Evolutionary conservation across 805 yeast species (phyloP), one percentile per base, ranked within the genome.

Genomic region (Clavispora vitiphila): DNA sequence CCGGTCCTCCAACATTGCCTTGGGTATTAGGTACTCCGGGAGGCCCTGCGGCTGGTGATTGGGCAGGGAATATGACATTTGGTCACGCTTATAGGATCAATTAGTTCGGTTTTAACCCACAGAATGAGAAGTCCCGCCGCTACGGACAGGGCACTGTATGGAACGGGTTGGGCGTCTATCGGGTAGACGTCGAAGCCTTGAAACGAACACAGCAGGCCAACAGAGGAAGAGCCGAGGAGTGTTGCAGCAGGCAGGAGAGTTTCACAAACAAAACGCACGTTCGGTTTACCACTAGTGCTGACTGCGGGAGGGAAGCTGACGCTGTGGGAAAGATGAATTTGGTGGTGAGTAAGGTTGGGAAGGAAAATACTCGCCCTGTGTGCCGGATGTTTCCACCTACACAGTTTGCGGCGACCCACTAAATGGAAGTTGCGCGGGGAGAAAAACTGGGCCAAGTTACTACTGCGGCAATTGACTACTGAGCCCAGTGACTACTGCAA

Each of bases 21-120:
- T 56, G 49, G 46, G 53, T 52, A 46, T 60, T 55, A 40, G 66
- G 51, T 40, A 67, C 39, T 39, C 61, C 36, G 44, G 62, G 41
- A 35, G 62, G 50, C 18, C 61, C 57, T 34, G 57, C 52, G 39
- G 49, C 51, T 40, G 53, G 39, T 29, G 65, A 19, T 25, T 16
- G 18, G 20, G 31, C 15, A 7, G 27, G 11, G 27, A 14, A 16
- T 37, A 25, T 16, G 24, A 32, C 22, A 32, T 20, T 19, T 14
- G 10, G 16, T 2, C 35, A 19, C 9, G 21, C 21, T 6, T 5
- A 30, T 2, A 18, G 21, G 21, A 3, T 2, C 30, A 26, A 26
- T 26, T n/a, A 16, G 15, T 16, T 26, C 8, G 30, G 9, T 1
- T 14, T 8, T 12, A 11, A 24, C n/a, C 5, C n/a, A 24, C 12